Evolutionary conservation across 306 rosid species (phyloP), one percentile per base, ranked within the genome.

Genomic region (Carpinus viminea): DNA sequence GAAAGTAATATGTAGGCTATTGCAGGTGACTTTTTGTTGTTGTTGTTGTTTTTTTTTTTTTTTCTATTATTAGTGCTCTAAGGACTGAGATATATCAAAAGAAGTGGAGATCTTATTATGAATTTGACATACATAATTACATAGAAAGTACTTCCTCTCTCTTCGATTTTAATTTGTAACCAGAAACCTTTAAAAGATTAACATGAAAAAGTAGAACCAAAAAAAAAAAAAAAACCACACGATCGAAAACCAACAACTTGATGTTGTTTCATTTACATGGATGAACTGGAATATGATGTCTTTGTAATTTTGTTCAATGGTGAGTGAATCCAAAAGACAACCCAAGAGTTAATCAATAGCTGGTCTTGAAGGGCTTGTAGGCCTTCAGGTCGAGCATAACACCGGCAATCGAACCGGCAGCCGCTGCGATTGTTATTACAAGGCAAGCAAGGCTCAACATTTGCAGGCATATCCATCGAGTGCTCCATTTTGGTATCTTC

Each of bases 381-480:
- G 79, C 78, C 84, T 86, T 84, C 1, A 90, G 86, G 76, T 88
- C 92, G 60, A 72, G 79, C 68, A 90, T 41, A 54, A 87, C 92
- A 53, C 98, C 98, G 3, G 88, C 98, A 15, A 91, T 59, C 0
- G 98, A 93, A 16, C 98, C 98, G 77, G 81, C 85, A 80, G 92
- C 90, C 34, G 96, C 96, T 50, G 83, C 83, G 20, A 86, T 26
- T 41, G 91, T 75, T 4, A 88, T 70, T 15, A 80, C 8, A 11
- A 91, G 83, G 80, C 97, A 91, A 4, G 87, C 74, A 70, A 76
- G 34, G 61, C 90, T 93, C 11, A 93, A 78, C 60, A 84, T 70
- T 68, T 90, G 88, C 34, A 93, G 87, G 56, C 86, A 69, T 12
- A 91, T 41, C 98, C 97, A 93, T 84, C 64, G 87, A 50, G 80